A percentile compares a stretch with the other conserved stretches of the same genome.
Conservation (phyloP, 164 flowering plant species). For the Chimonanthus salicifolius region DNA sequence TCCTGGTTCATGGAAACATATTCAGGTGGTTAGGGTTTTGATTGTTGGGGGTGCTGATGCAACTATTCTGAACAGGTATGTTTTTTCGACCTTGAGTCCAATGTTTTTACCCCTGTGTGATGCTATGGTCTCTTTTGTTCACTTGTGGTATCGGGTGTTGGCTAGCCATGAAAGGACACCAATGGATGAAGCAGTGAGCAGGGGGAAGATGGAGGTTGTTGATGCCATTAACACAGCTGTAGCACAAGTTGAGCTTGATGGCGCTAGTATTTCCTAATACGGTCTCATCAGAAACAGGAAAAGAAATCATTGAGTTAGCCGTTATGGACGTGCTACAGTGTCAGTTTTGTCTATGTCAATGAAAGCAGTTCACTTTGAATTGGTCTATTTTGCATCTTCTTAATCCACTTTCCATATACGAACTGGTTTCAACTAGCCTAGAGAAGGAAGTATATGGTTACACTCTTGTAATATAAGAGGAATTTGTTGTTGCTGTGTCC, state of each 20-base stretch:
- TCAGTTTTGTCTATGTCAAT: too few relatives aligned
- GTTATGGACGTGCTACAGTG: too few relatives aligned
- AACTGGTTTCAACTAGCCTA: too few relatives aligned
- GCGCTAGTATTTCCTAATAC: constrained; percentile 35
- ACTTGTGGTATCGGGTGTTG: constrained; percentile 14
- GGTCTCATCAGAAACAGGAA: neutral
- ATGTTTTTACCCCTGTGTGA: neutral
- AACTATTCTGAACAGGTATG: constrained; percentile 60
- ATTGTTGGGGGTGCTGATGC: constrained; percentile 70
- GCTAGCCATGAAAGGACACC: constrained; percentile 76
- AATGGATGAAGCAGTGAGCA: constrained; percentile 72
- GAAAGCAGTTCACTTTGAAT: too few relatives aligned
- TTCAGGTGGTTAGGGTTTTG: constrained; percentile 65
- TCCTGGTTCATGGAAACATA: neutral
- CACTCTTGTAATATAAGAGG: too few relatives aligned
- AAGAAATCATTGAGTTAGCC: too few relatives aligned
- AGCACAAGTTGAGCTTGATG: constrained; percentile 51
- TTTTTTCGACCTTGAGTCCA: constrained; percentile 2
- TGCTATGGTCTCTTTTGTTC: neutral
- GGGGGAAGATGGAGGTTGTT: constrained; percentile 62
- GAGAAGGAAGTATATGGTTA: too few relatives aligned
- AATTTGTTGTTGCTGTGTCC: too few relatives aligned
- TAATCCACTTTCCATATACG: too few relatives aligned
- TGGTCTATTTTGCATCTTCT: too few relatives aligned
- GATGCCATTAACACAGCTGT: constrained; percentile 65